phyloP scores from a whole-genome alignment of 116 monocot species.

The Dioscorea cayenensis region DNA sequence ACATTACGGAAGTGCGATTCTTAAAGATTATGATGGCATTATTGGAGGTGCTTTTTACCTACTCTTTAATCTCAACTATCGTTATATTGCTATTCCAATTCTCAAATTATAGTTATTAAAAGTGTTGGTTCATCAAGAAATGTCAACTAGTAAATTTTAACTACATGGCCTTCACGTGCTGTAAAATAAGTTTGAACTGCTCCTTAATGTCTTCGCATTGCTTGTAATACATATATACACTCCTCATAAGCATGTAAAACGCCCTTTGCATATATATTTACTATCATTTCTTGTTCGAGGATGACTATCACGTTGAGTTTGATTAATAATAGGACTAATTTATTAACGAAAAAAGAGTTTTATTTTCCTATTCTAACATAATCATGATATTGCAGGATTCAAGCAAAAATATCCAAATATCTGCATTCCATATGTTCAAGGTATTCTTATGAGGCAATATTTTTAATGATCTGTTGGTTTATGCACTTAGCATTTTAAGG shows the following conservation, averaged over 20 bases:
- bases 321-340: background rate
- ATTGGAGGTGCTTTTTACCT: slow-evolving; percentile 57
- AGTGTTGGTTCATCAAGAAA: no score
- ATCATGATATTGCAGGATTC: slow-evolving; percentile 56
- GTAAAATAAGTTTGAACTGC: no score
- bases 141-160: no score
- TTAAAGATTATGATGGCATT: slow-evolving; percentile 70
- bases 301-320: background rate
- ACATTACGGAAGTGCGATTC: slow-evolving; percentile 68
- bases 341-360: background rate
- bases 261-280: no score
- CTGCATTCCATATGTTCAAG: slow-evolving; percentile 96
- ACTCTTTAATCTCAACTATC: background rate
- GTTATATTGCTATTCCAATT: background rate
- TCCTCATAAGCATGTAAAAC: no score
- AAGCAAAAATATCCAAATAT: slow-evolving; percentile 95
- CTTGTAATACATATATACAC: no score
- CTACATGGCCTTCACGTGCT: no score
- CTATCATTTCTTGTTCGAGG: no score
- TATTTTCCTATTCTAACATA: background rate
- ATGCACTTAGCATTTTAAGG: no score
- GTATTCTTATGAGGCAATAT: slow-evolving; percentile 16
- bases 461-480: no score
- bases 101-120: no score
- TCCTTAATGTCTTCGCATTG: no score